Percentiles rank a stretch among this genome's conserved stretches.
Evolutionary conservation across 202 grass and related monocot species (phyloP).

Genomic region (Digitaria exilis): DNA sequence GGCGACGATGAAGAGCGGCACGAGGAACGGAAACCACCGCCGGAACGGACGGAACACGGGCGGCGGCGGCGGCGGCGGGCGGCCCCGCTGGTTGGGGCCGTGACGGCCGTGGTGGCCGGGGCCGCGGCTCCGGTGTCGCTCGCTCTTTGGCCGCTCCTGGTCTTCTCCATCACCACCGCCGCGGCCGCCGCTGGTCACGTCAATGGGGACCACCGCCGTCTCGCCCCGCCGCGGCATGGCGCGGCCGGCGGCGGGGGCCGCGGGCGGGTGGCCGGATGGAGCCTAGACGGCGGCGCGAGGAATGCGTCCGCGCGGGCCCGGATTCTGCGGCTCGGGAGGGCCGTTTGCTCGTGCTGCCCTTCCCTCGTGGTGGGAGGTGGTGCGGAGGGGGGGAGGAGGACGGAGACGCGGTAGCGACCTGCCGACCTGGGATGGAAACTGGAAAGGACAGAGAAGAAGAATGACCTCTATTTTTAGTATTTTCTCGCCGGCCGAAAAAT

Average conservation of each 20-base stretch:
- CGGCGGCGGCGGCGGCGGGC: slow-evolving; percentile 36
- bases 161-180: too few species aligned
- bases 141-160: slow-evolving; percentile 34
- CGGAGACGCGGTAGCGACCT: slow-evolving; percentile 11
- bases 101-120: slow-evolving; percentile 36
- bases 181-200: background rate
- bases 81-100: too few species aligned
- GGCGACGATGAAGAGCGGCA: slow-evolving; percentile 68
- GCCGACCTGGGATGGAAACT: too few species aligned
- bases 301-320: slow-evolving; percentile 25
- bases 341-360: slow-evolving; percentile 7
- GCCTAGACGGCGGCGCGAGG: background rate
- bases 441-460: slow-evolving; percentile 33
- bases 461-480: slow-evolving; percentile 40
- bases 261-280: slow-evolving; percentile 15
- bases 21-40: slow-evolving; percentile 84
- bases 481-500: background rate
- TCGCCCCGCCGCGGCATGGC: slow-evolving; percentile 53
- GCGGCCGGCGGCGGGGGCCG: slow-evolving; percentile 30
- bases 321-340: slow-evolving; percentile 21
- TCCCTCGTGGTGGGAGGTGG: slow-evolving; percentile 24
- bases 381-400: background rate
- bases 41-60: slow-evolving; percentile 58
- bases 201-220: slow-evolving; percentile 50
- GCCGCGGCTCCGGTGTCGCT: slow-evolving; percentile 31